Percentiles rank a stretch among this genome's conserved stretches.
Conservation (phyloP, 495 filamentous ascomycete species). For the Daldinia childiae region DNA sequence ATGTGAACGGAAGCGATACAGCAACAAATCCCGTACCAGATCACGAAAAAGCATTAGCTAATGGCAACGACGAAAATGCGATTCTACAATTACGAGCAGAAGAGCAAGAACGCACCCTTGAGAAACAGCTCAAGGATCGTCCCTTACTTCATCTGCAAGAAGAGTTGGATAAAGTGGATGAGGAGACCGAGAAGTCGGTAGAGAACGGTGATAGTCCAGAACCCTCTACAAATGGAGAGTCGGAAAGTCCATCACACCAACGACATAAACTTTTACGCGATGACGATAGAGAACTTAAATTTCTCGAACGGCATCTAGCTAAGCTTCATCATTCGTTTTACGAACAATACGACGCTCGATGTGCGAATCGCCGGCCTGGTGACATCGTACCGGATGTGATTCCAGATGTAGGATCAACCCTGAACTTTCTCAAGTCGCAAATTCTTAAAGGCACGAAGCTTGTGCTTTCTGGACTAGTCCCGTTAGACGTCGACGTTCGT, state of each 20-base stretch:
- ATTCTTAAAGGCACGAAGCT: constrained; percentile 76
- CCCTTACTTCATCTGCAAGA: constrained; percentile 90
- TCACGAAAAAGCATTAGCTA: constrained; percentile 61
- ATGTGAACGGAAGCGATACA: constrained; percentile 8
- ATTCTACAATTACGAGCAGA: constrained; percentile 77
- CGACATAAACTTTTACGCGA: constrained; percentile 84
- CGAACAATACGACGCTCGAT: constrained; percentile 72
- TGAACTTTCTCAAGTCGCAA: constrained; percentile 77
- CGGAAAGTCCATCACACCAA: constrained; percentile 55
- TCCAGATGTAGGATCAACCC: constrained; percentile 84
- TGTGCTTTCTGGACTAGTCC: constrained; percentile 90
- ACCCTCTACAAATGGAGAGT: constrained; percentile 32
- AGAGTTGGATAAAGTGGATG: constrained; percentile 83
- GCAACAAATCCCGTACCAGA: constrained; percentile 24
- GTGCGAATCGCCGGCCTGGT: constrained; percentile 38
- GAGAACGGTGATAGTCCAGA: constrained; percentile 50
- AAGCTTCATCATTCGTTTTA: constrained; percentile 82
- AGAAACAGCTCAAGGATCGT: constrained; percentile 87
- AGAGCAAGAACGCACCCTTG: constrained; percentile 83
- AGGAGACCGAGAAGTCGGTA: constrained; percentile 64
- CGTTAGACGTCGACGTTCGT: constrained; percentile 74
- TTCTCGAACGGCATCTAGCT: constrained; percentile 76
- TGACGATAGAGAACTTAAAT: constrained; percentile 80
- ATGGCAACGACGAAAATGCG: constrained; percentile 74
- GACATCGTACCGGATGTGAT: constrained; percentile 64